A percentile compares a stretch with the other conserved stretches of the same genome.
Evolutionary conservation across 1,139 yeast genomes (phyloP).

Genomic region (Geotrichum histeridarum): DNA sequence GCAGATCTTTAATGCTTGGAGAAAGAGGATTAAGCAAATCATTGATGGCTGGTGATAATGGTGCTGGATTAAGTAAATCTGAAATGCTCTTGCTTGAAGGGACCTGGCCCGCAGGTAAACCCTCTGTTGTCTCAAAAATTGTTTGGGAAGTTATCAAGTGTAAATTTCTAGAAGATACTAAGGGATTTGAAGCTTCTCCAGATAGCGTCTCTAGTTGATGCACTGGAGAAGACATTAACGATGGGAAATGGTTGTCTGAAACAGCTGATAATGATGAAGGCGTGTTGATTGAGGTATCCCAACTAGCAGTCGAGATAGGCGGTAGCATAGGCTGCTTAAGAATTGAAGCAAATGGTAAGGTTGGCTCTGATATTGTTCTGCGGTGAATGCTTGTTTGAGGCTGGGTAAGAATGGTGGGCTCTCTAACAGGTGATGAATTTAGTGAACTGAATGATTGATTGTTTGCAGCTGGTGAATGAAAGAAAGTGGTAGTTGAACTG

Average conservation of each 20-base stretch:
- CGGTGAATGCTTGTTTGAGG: neutral
- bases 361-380: conserved; percentile 11
- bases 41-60: neutral
- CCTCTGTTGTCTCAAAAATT: too few relatives aligned
- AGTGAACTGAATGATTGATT: conserved; percentile 2
- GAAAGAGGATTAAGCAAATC: conserved; percentile 9
- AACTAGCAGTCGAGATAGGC: too few relatives aligned
- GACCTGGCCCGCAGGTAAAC: too few relatives aligned
- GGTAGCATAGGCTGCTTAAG: too few relatives aligned
- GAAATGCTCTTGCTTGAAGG: neutral
- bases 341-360: neutral
- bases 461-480: neutral
- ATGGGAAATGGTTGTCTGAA: too few relatives aligned
- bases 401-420: neutral
- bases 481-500: neutral
- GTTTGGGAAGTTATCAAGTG: too few relatives aligned
- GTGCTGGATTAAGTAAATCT: neutral
- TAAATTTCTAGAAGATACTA: too few relatives aligned
- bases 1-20: conserved; percentile 1
- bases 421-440: conserved; percentile 2
- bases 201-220: too few relatives aligned
- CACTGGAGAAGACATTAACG: too few relatives aligned
- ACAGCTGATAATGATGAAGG: too few relatives aligned
- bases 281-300: too few relatives aligned
- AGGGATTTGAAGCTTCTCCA: too few relatives aligned